These are phyloP conservation scores for Arachnomyces sp. DNA, from an alignment of 2,329 filamentous ascomycete genomes.

Conservation along the genomic window DNA sequence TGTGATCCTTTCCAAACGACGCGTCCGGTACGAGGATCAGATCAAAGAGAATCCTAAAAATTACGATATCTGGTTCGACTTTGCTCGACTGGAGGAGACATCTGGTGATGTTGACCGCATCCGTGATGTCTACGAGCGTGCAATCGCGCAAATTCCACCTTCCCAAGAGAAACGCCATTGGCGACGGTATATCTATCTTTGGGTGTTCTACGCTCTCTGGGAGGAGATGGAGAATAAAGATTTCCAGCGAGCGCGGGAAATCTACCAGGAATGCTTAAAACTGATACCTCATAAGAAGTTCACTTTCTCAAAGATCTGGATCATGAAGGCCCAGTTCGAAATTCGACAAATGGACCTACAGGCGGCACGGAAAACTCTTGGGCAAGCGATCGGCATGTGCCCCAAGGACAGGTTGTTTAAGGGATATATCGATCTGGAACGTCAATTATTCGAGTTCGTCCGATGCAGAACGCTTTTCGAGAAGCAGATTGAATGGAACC, in stretches of 20 bases:
- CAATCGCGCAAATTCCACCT: constrained; percentile 89
- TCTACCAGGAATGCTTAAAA: constrained; percentile 81
- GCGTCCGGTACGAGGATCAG: constrained; percentile 89
- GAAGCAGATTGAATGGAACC: constrained; percentile 89
- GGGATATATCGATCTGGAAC: constrained; percentile 86
- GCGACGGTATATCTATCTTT: constrained; percentile 94
- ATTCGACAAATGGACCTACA: constrained; percentile 76
- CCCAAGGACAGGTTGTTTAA: constrained; percentile 94
- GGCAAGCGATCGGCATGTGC: constrained; percentile 84
- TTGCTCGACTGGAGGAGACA: constrained; percentile 80
- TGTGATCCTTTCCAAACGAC: constrained; percentile 86
- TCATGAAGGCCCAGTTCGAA: constrained; percentile 89
- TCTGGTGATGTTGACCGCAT: constrained; percentile 75
- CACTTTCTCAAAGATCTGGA: constrained; percentile 94
- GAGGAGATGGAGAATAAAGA: constrained; percentile 85
- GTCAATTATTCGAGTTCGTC: constrained; percentile 88
- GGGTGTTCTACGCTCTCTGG: constrained; percentile 95
- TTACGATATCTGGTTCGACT: constrained; percentile 97
- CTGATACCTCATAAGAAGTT: constrained; percentile 93
- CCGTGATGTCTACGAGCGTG: constrained; percentile 88
- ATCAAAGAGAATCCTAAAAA: constrained; percentile 91
- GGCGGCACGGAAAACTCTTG: constrained; percentile 77
- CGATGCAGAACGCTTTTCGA: constrained; percentile 86
- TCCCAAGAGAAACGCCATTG: constrained; percentile 96
- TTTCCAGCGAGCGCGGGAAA: constrained; percentile 68